Evolutionary conservation across 192 early-diverging fungal species (phyloP), one percentile per base, ranked within the genome.

Genomic region (Dispira simplex): DNA sequence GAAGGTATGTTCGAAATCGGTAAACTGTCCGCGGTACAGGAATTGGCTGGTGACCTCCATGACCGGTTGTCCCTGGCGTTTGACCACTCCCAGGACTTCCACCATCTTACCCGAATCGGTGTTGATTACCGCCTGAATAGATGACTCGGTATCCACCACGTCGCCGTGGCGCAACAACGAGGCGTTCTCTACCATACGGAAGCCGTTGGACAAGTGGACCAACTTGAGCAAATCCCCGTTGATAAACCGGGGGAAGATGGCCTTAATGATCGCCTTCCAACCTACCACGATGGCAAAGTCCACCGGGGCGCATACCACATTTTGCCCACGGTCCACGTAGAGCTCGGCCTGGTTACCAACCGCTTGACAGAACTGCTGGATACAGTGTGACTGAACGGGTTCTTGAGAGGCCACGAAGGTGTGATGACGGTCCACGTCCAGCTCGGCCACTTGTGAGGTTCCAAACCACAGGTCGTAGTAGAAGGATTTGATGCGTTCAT

Each of bases 271-370:
- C 83, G 86, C 79, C 81, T 85, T 81, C 92, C 92, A 88, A 44
- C 87, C 90, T 60, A 90, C 89, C 59, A 93, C 90, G 64, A 97
- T 97, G 62, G 89, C 90, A 76, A 91, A 94, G 77, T 94, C 91
- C 89, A 97, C 87, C 23, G 94, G 94, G 48, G 86, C 83, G 67
- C 73, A 79, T 27, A 84, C 70, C 26, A 83, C 73, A 71, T 85
- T 79, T 66, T 83, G 85, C 65, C 85, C 85, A 67, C 81, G 85
- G 39, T 89, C 86, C 6, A 39, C 45, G 68, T 82, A 82, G 25
- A 74, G 63, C 46, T 78, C 74, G 44, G 79, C 79, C 44, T 80
- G 76, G 75, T 92, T 92, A 67, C 86, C 84, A 32, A 93, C 79
- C 58, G 84, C 75, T 60, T 86, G 82, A 65, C 79, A 77, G 71